phyloP scores from a whole-genome alignment of 2,329 filamentous ascomycete genomes.

The Diaporthe sp. region DNA sequence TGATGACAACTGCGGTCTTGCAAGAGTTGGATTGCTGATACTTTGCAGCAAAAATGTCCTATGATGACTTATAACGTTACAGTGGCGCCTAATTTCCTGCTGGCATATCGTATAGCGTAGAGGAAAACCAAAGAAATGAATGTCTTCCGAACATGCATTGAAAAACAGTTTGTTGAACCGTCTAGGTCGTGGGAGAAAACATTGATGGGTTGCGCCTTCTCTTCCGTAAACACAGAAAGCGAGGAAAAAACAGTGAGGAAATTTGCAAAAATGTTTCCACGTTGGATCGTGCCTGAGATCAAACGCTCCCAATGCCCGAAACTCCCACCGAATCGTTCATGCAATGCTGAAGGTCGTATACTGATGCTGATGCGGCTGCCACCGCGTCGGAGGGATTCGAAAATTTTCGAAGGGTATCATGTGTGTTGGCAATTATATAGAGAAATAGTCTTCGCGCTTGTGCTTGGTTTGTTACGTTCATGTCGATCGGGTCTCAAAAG shows the following conservation, averaged over 20 bases:
- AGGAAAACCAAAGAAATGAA: conserved; percentile 3
- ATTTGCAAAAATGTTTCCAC: conserved; percentile 5
- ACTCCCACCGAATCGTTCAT: conserved; percentile 34
- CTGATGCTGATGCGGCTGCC: conserved; percentile 1
- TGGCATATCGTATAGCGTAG: background rate
- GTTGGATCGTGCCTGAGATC: conserved; percentile 19
- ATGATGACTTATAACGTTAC: conserved; percentile 2
- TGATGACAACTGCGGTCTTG: background rate
- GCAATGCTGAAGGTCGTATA: conserved; percentile 30
- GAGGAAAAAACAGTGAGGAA: background rate
- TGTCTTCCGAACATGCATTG: conserved; percentile 21
- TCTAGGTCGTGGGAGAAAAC: conserved; percentile 17
- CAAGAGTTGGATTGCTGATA: background rate
- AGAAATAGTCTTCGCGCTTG: conserved; percentile 8
- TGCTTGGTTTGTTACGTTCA: background rate
- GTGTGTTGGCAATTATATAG: conserved; percentile 36
- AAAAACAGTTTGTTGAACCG: conserved; percentile 1
- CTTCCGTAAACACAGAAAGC: background rate
- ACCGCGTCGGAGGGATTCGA: background rate
- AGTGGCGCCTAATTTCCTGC: background rate
- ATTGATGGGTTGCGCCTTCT: background rate
- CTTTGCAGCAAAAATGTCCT: background rate
- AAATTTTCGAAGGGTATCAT: conserved; percentile 36
- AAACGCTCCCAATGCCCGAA: conserved; percentile 37
- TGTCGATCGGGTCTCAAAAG: conserved; percentile 42